phyloP scores from a whole-genome alignment of 495 filamentous ascomycete genomes.

The Talaromyces liani region DNA sequence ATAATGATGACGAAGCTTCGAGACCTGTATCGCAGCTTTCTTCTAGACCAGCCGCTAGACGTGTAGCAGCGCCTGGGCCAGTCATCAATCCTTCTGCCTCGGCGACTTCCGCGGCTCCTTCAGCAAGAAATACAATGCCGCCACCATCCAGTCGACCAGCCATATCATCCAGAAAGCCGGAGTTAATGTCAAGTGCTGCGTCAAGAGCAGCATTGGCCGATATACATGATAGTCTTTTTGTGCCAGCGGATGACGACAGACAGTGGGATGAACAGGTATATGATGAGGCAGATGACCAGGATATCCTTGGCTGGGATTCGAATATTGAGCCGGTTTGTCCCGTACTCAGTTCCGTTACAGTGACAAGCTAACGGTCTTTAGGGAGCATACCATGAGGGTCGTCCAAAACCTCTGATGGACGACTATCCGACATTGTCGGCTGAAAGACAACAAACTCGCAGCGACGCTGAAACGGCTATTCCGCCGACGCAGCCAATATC shows the following conservation, averaged over 20 bases:
- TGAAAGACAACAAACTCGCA: conserved; percentile 9
- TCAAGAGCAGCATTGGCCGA: conserved; percentile 31
- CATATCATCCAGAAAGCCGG: conserved; percentile 12
- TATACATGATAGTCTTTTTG: conserved; percentile 68
- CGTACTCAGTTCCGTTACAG: conserved; percentile 16
- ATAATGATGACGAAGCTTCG: conserved; percentile 33
- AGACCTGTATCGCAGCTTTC: conserved; percentile 28
- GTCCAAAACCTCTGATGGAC: conserved; percentile 5
- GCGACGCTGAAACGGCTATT: conserved; percentile 32
- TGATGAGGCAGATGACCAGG: conserved; percentile 61
- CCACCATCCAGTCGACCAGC: conserved; percentile 17
- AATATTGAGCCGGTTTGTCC: conserved; percentile 43
- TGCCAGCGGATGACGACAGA: conserved; percentile 64
- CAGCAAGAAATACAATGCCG: conserved; percentile 20
- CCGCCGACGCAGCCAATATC: conserved; percentile 46
- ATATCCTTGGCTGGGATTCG: conserved; percentile 76
- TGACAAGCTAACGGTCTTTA: conserved; percentile 21
- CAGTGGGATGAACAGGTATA: conserved; percentile 77
- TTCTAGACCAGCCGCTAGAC: conserved; percentile 23
- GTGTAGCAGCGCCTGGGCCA: background rate
- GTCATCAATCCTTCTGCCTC: background rate
- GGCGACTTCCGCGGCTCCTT: background rate
- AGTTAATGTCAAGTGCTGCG: conserved; percentile 4
- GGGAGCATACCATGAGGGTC: conserved; percentile 9
- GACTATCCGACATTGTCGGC: conserved; percentile 1